Evolutionary conservation across 2,329 filamentous ascomycete genomes (phyloP).

Genomic region (Fusarium humuli): DNA sequence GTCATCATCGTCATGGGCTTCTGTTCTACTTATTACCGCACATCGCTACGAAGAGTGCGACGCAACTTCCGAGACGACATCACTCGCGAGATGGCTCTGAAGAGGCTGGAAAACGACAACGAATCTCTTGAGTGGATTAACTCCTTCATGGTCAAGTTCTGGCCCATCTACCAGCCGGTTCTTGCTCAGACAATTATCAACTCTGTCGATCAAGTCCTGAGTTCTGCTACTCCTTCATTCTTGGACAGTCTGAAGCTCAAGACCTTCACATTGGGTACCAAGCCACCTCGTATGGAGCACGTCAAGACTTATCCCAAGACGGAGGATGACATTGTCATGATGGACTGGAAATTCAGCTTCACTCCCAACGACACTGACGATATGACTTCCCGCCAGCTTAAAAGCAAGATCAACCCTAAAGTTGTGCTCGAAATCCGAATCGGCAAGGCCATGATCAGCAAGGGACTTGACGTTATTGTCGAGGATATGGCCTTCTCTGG

Average conservation of each 20-base stretch:
- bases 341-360: constrained; percentile 99
- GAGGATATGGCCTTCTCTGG: constrained; percentile 98
- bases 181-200: constrained; percentile 91
- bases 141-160: constrained; percentile 98
- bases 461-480: constrained; percentile 96
- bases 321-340: constrained; percentile 93
- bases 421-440: constrained; percentile 93
- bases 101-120: constrained; percentile 86
- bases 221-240: constrained; percentile 89
- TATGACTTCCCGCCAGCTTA: constrained; percentile 88
- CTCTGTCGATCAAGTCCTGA: constrained; percentile 95
- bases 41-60: constrained; percentile 90
- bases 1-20: constrained; percentile 91
- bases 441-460: constrained; percentile 96
- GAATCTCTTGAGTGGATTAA: constrained; percentile 99
- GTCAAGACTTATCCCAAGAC: constrained; percentile 98
- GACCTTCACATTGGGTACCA: constrained; percentile 92
- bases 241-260: constrained; percentile 94
- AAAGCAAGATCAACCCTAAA: constrained; percentile 97
- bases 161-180: constrained; percentile 97
- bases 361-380: constrained; percentile 94
- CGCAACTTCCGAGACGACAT: constrained; percentile 97
- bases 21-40: constrained; percentile 96
- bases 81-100: constrained; percentile 87
- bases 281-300: constrained; percentile 95